Percentiles rank a stretch among this genome's conserved stretches.
These are phyloP conservation scores for Haplosporangium sp. DNA, from an alignment of 371 early-diverging fungal genomes.

Conservation along the genomic window DNA sequence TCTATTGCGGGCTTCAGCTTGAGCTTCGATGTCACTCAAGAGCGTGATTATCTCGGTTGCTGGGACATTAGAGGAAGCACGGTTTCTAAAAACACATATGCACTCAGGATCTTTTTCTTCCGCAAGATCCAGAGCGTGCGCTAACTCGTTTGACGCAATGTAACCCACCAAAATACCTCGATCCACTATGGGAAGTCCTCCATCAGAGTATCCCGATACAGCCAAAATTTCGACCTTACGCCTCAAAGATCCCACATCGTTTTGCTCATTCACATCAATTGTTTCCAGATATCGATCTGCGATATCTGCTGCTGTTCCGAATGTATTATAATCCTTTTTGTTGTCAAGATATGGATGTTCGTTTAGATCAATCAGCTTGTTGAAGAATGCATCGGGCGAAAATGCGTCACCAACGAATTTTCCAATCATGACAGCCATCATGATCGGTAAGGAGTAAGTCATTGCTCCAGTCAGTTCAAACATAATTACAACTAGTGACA, in stretches of 20 bases:
- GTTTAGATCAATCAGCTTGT: constrained; percentile 73
- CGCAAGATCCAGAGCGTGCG: constrained; percentile 75
- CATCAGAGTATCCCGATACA: constrained; percentile 74
- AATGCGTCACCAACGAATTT: constrained; percentile 80
- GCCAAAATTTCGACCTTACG: constrained; percentile 66
- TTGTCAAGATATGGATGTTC: constrained; percentile 80
- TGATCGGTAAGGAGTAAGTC: constrained; percentile 80
- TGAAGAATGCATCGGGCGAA: constrained; percentile 73
- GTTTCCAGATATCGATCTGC: constrained; percentile 64
- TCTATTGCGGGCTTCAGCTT: not conserved
- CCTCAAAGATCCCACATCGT: constrained; percentile 67
- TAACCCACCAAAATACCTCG: constrained; percentile 82
- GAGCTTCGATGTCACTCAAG: constrained; percentile 56
- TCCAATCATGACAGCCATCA: constrained; percentile 80
- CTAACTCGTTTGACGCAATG: constrained; percentile 84
- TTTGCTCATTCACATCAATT: constrained; percentile 71
- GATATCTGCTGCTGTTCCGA: constrained; percentile 61
- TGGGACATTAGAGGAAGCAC: constrained; percentile 46
- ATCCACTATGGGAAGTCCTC: constrained; percentile 91
- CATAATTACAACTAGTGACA: constrained; percentile 84
- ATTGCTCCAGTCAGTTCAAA: constrained; percentile 89
- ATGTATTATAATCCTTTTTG: constrained; percentile 69
- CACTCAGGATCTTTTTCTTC: constrained; percentile 50
- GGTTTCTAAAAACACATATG: constrained; percentile 50
- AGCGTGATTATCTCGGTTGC: constrained; percentile 54